phyloP scores from a whole-genome alignment of 2,329 filamentous ascomycete genomes.

The Diaporthe ampelina region DNA sequence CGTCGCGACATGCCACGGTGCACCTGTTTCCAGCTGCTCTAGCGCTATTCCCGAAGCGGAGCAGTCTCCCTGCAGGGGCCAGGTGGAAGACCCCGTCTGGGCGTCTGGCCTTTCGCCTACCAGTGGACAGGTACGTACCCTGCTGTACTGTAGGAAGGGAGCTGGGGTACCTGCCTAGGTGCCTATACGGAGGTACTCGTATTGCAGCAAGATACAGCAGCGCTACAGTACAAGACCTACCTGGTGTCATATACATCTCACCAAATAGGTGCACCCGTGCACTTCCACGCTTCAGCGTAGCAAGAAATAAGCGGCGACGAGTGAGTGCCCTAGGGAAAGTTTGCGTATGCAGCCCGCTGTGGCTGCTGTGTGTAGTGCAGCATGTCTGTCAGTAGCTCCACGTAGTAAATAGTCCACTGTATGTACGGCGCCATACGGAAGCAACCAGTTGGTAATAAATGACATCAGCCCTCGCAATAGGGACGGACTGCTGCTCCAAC shows the following conservation, averaged over 20 bases:
- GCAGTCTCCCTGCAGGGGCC: constrained; percentile 11
- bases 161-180: neutral
- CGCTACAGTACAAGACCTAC: neutral
- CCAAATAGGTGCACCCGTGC: neutral
- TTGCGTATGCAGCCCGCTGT: neutral
- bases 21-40: constrained; percentile 16
- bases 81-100: neutral
- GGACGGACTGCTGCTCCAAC: neutral
- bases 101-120: no score
- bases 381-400: neutral
- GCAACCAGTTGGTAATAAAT: constrained; percentile 15
- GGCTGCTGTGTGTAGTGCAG: neutral
- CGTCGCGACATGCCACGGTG: constrained; percentile 31
- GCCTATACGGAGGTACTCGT: neutral
- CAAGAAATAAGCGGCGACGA: neutral
- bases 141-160: neutral
- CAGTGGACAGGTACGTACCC: neutral
- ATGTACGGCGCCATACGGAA: neutral
- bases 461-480: constrained; percentile 26
- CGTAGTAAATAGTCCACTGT: neutral
- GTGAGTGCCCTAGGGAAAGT: neutral
- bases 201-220: neutral
- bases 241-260: neutral
- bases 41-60: constrained; percentile 19
- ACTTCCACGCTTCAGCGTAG: neutral